phyloP scores from a whole-genome alignment of 1,139 yeast genomes.

The Lipomyces yarrowii region DNA sequence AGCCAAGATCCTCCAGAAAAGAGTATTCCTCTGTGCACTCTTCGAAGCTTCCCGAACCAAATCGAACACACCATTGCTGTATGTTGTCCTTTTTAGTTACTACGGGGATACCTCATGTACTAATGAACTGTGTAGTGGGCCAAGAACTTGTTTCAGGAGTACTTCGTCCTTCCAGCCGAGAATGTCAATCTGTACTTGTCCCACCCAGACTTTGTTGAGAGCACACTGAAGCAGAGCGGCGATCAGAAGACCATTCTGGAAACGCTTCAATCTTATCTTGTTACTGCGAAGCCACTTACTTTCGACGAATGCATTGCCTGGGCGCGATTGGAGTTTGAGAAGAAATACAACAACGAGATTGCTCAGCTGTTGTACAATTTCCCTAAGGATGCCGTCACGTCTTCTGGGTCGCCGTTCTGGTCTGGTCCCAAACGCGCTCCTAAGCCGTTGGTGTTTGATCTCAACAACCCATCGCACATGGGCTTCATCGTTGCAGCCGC shows the following conservation, averaged over 20 bases:
- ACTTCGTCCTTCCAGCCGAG: conserved; percentile 86
- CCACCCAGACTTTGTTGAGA: conserved; percentile 91
- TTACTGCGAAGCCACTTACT: conserved; percentile 75
- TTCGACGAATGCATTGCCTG: conserved; percentile 94
- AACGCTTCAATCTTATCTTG: conserved; percentile 70
- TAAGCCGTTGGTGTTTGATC: conserved; percentile 73
- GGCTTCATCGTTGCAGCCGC: conserved; percentile 89
- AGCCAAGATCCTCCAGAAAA: conserved; percentile 99
- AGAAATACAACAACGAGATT: conserved; percentile 80
- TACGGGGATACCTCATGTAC: not conserved
- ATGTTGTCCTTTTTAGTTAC: conserved; percentile 5
- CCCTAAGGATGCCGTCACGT: conserved; percentile 90
- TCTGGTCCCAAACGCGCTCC: conserved; percentile 98
- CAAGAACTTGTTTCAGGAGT: conserved; percentile 91
- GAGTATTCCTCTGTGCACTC: conserved; percentile 93
- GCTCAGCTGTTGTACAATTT: conserved; percentile 88
- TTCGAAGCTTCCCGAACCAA: conserved; percentile 95
- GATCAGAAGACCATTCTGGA: conserved; percentile 87
- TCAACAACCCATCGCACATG: conserved; percentile 73
- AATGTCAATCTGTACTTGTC: conserved; percentile 87
- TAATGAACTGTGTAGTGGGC: conserved; percentile 62
- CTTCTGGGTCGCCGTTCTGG: conserved; percentile 95
- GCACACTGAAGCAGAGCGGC: conserved; percentile 85
- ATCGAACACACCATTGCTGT: conserved; percentile 95
- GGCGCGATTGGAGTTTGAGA: conserved; percentile 91